Base-by-base conservation (phyloP, 768 basidiomycete species). In the Mycena rosella region DNA sequence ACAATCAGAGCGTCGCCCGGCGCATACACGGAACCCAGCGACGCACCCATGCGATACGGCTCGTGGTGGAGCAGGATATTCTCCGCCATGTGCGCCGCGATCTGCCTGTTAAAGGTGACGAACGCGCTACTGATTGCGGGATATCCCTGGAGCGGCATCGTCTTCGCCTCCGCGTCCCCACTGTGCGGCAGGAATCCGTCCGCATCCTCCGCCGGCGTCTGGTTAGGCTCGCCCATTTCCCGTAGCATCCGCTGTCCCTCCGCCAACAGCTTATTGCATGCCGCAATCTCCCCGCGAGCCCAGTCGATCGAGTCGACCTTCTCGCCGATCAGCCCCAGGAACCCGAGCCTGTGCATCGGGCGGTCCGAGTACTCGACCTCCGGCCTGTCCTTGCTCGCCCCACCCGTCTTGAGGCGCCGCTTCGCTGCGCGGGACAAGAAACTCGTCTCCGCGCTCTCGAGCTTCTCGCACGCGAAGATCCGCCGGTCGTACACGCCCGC, bases 251-350 rank as follows among this genome's bases (percentile, higher is more conserved):
- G 74, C 72, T 88, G 82, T 24, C 83, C 88, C 65, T 84, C 82
- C 3, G 88, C 85, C 49, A 95, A 80, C 4, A 87, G 72, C 22
- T 74, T 74, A 18, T 84, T 88, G 62, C 89, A 88, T 1, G 81
- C 74, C 2, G 80, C 78, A 61, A 98, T 94, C 79, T 96, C 92
- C 22, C 85, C 81, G 32, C 93, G 84, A n/a, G 90, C 89, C 96
- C 96, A 98, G 2, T 96, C 91, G 75, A 99, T 96, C 3, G 93
- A 88, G 80, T 99, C 98, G 18, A 98, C 96, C 78, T 97, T 93
- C 77, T 94, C 78, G 10, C 98, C 98, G 5, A 88, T 80, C 27
- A 97, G 82, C 1, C 82, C 82, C 5, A 87, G 70, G 74, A 85
- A 85, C 11, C 89, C 83, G 8, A 96, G 87, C 48, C 91, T 89